phyloP scores from a whole-genome alignment of 2,329 filamentous ascomycete genomes.

The Aphanocladium album region DNA sequence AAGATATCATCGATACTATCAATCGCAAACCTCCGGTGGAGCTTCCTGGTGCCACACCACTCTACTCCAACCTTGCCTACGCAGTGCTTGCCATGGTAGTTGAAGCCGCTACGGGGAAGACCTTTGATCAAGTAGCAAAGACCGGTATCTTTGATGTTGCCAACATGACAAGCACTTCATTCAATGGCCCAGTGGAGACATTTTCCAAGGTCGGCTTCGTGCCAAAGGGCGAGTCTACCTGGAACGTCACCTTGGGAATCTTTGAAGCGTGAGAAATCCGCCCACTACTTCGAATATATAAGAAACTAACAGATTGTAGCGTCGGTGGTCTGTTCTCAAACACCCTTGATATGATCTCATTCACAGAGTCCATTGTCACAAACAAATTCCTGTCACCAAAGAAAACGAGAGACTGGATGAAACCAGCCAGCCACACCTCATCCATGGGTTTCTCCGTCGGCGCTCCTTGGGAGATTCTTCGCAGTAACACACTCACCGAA shows the following conservation, averaged over 20 bases:
- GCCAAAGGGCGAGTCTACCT: constrained; percentile 28
- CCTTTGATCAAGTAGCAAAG: constrained; percentile 34
- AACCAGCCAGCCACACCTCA: constrained; percentile 35
- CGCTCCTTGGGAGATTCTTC: constrained; percentile 44
- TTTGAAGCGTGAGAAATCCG: constrained; percentile 27
- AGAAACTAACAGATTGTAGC: constrained; percentile 18
- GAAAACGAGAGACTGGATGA: constrained; percentile 41
- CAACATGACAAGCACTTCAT: constrained; percentile 36
- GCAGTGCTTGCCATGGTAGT: constrained; percentile 40
- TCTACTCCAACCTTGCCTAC: constrained; percentile 46
- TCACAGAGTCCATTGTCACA: constrained; percentile 37
- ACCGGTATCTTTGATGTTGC: constrained; percentile 37
- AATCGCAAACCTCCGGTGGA: constrained; percentile 33
- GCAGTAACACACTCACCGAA: constrained; percentile 29
- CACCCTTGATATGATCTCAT: constrained; percentile 35
- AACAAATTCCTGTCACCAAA: constrained; percentile 35
- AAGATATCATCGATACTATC: constrained; percentile 25
- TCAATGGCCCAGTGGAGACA: constrained; percentile 26
- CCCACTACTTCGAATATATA: neutral
- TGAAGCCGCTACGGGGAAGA: constrained; percentile 36
- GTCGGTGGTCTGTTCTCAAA: constrained; percentile 38
- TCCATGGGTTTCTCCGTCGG: constrained; percentile 35
- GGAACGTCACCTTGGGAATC: constrained; percentile 30
- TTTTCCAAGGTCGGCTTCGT: constrained; percentile 29
- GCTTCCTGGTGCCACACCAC: constrained; percentile 37